phyloP scores from a whole-genome alignment of 2,329 filamentous ascomycete species.

The Calonectria hawksworthii region DNA sequence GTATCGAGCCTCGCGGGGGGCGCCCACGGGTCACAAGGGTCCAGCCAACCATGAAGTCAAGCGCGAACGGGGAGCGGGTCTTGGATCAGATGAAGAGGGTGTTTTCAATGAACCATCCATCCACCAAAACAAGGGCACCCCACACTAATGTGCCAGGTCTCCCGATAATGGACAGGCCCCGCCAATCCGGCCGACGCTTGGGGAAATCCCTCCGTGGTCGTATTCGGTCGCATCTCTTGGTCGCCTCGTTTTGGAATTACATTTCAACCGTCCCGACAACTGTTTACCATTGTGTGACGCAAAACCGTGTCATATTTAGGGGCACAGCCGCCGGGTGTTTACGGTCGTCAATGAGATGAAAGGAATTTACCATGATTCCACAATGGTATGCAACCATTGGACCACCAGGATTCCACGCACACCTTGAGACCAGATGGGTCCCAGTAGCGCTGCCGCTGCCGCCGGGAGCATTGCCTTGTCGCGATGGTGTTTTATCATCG shows the following conservation, averaged over 20 bases:
- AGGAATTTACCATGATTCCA: neutral
- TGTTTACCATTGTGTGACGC: neutral
- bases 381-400: neutral
- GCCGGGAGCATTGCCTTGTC: slow-evolving; percentile 12
- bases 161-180: slow-evolving; percentile 1
- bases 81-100: slow-evolving; percentile 22
- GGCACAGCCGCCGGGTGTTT: neutral
- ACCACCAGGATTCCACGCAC: neutral
- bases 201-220: slow-evolving; percentile 2
- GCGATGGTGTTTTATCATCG: slow-evolving; percentile 19
- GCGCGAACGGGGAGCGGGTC: slow-evolving; percentile 7
- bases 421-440: neutral
- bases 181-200: slow-evolving; percentile 11
- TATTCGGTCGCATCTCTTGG: slow-evolving; percentile 22
- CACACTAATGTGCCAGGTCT: slow-evolving; percentile 8
- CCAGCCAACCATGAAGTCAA: neutral
- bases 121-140: slow-evolving; percentile 7
- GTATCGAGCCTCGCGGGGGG: slow-evolving; percentile 19
- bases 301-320: neutral
- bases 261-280: neutral
- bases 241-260: neutral
- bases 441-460: neutral
- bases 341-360: neutral
- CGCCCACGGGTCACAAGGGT: neutral
- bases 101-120: slow-evolving; percentile 23